phyloP scores from a whole-genome alignment of 495 filamentous ascomycete species.

The Hyaloscypha finlandica region DNA sequence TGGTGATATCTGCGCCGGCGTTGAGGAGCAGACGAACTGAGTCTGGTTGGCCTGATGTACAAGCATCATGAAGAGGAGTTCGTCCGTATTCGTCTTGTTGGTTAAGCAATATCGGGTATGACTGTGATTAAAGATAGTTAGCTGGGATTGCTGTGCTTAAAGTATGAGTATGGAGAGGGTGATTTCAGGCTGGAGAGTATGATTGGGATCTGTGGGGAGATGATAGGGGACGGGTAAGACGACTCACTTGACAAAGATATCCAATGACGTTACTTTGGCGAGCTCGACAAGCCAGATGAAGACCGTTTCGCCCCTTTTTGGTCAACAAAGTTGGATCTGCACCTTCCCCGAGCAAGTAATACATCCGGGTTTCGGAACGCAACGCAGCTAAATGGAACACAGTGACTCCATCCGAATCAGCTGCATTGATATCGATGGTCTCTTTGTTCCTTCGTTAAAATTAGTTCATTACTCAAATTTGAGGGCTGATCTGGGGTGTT shows the following conservation, averaged over 20 bases:
- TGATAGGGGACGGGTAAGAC: neutral
- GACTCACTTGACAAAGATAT: conserved; percentile 31
- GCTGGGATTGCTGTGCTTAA: neutral
- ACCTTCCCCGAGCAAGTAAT: conserved; percentile 39
- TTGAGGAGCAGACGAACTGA: conserved; percentile 39
- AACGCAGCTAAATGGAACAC: conserved; percentile 41
- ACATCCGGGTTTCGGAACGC: conserved; percentile 35
- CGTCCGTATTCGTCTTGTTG: conserved; percentile 27
- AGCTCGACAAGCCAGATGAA: conserved; percentile 44
- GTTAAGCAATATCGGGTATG: conserved; percentile 21
- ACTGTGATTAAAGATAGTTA: neutral
- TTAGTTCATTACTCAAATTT: neutral
- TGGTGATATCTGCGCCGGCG: conserved; percentile 35
- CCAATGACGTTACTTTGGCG: conserved; percentile 42
- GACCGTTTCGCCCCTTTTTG: conserved; percentile 36
- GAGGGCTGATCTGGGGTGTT: neutral
- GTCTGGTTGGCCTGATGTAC: conserved; percentile 42
- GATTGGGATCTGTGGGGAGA: neutral
- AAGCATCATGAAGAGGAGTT: conserved; percentile 41
- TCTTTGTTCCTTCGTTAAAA: neutral
- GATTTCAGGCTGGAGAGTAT: neutral
- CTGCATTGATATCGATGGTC: conserved; percentile 22
- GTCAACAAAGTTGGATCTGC: conserved; percentile 36
- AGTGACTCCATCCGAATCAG: conserved; percentile 27
- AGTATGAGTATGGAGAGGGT: too few relatives aligned